Base-by-base conservation (phyloP, 2,329 filamentous ascomycete species). In the Thielaviopsis ethacetica region DNA sequence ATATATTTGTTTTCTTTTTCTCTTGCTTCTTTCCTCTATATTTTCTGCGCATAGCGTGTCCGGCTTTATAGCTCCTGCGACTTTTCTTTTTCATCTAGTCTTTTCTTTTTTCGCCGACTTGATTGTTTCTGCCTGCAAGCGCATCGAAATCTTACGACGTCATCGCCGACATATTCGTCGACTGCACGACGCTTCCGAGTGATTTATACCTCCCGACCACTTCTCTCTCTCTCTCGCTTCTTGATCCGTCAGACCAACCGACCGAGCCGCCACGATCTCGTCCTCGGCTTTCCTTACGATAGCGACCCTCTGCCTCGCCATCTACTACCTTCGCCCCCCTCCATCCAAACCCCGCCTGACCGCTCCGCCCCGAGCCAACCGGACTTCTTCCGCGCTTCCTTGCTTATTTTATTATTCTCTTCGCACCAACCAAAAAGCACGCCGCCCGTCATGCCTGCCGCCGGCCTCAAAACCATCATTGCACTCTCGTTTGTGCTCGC, bases 401-500 rank as follows among this genome's bases (percentile, higher is more conserved):
- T 34, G 30, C 30, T 34, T 34, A 2, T 34, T 34, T 34, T 12
- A 6, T 12, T 34, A 2, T 15, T 17, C 7, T 17, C 38, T 17
- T 15, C 38, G 5, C 15, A 5, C 38, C 13, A 24, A 59, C 1
- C 38, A 49, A 47, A 22, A 58, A 17, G 15, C 30, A n/a, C n/a
- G n/a, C 50, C 59, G 47, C 53, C 68, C 74, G 77, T 67, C 63
- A 82, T 82, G 79, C 71, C 79, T 75, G 81, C 88, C 77, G 90
- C 93, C 67, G 93, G 93, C 71, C 84, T 98, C 69, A 97, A 96
- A 76, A 98, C 93, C 65, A 98, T 98, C 74, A 98, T 98, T 73
- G 89, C 88, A 64, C 87, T 98, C 66, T 97, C 93, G 70, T 98
- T 98, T 75, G 93, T 98, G 70, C 89, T 98, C 65, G 93, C 93